Evolutionary conservation across 306 rosid genomes (phyloP).

Genomic region (Crataegus laevigata): DNA sequence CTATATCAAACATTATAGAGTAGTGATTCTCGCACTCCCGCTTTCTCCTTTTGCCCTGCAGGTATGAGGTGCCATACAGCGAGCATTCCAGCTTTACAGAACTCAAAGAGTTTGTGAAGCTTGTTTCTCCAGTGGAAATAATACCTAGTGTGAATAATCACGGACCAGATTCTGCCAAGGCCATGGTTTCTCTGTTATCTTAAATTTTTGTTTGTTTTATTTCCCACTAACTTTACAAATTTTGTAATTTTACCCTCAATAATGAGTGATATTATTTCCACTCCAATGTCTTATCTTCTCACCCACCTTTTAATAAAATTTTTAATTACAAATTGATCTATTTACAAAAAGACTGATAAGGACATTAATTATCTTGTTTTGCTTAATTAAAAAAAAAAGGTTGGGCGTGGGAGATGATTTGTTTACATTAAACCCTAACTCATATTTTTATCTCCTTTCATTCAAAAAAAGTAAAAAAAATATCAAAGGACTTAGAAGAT

Average conservation of each 20-base stretch:
- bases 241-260: not conserved
- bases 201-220: constrained; percentile 11
- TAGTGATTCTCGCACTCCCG: not conserved
- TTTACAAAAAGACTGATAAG: no score
- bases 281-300: no score
- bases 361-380: no score
- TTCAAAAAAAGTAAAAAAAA: no score
- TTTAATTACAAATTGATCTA: no score
- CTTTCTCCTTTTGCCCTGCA: constrained; percentile 14
- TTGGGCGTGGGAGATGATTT: no score
- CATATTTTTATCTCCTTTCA: no score
- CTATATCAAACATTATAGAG: not conserved
- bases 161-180: constrained; percentile 64
- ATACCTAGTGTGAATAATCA: constrained; percentile 87
- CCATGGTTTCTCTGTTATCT: constrained; percentile 72
- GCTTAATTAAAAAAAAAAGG: no score
- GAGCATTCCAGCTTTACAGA: constrained; percentile 94
- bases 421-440: no score
- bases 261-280: no score
- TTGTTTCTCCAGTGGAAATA: constrained; percentile 65
- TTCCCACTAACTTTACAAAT: not conserved
- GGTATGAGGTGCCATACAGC: constrained; percentile 93
- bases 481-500: no score
- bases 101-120: constrained; percentile 65
- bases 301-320: no score